Evolutionary conservation across 352 stramenopile species (phyloP), one percentile per base, ranked within the genome.

Genomic region (Plasmopara muralis): DNA sequence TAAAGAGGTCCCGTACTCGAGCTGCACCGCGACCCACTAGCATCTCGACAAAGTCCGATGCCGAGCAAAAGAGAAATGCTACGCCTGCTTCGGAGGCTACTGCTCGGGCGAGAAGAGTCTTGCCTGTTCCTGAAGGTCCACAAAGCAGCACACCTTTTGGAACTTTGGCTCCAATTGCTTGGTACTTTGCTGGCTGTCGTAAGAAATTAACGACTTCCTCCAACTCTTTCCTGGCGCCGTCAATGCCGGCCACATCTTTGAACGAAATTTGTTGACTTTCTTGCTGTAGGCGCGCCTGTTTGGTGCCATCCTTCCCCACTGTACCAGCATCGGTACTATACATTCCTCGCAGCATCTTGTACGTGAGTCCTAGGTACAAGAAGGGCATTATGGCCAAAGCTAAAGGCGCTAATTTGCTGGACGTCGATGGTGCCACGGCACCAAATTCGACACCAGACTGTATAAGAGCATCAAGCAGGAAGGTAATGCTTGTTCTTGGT

Each of bases 11-110:
- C 51, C 94, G 83, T 28, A 98, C 92, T 50, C 94, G 87, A 35
- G 87, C 92, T 5, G 94, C 92, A 43, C 95, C 95, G 45, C 96
- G 81, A 47, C 95, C 95, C 5, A 98, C 95, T 31, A 98, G 91
- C 90, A 98, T 97, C 58, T 98, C 95, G 9, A 98, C 90, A 72
- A 98, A 98, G 60, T 98, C 93, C n/a, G 90, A 98, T 37, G 90
- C 95, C 29, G 89, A 97, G 57, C 93, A 96, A 55, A 88, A 97
- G 40, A 98, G 87, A 66, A 98, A 98, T 6, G 93, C 87, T 3
- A 98, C 93, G 40, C 87, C 85, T 1, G 95, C 89, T 67, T 98
- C 93, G 5, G 85, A 91, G 0, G 95, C 95, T 6, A 97, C 87
- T 15, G 92, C 92, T 55, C 79, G 54, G 60, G 95, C 95, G 13